Conservation (phyloP, 1,139 yeast genomes). For the Citeromyces hawaiiensis region DNA sequence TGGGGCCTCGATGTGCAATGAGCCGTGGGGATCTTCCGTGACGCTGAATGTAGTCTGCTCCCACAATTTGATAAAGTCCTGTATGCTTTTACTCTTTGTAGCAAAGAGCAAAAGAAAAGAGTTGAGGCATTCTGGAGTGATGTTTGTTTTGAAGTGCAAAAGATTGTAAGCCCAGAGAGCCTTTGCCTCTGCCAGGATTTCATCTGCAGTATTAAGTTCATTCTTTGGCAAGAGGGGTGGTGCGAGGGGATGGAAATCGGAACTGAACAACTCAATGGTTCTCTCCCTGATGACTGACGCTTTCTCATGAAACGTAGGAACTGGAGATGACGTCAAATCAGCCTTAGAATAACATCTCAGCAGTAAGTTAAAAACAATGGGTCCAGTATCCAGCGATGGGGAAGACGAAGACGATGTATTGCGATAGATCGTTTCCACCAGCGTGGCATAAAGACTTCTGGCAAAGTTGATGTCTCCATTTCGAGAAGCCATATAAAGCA, state of each 20-base stretch:
- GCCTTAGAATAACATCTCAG: conserved; percentile 42
- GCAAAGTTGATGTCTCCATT: conserved; percentile 72
- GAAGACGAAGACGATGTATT: conserved; percentile 9
- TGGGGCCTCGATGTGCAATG: conserved; percentile 3
- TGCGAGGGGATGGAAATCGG: conserved; percentile 13
- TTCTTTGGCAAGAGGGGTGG: conserved; percentile 62
- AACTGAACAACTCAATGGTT: conserved; percentile 13
- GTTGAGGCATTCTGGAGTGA: conserved; percentile 29
- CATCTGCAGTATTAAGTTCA: conserved; percentile 19
- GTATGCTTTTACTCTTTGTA: conserved; percentile 25
- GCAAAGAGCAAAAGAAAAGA: conserved; percentile 44
- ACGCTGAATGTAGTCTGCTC: conserved; percentile 16
- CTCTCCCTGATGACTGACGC: conserved; percentile 15
- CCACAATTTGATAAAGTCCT: conserved; percentile 39
- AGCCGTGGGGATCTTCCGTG: not conserved
- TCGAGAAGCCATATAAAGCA: conserved; percentile 60
- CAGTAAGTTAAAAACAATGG: conserved; percentile 34
- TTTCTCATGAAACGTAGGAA: conserved; percentile 15
- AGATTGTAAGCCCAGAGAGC: conserved; percentile 60
- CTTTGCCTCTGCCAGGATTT: conserved; percentile 58
- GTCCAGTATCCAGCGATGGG: conserved; percentile 3
- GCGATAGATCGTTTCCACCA: conserved; percentile 23
- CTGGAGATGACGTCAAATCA: conserved; percentile 21
- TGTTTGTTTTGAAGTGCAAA: conserved; percentile 24
- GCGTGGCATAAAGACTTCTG: conserved; percentile 54